Percentiles rank a stretch among this genome's conserved stretches.
Evolutionary conservation across 352 stramenopile species (phyloP).

Genomic region (Sclerospora graminicola): DNA sequence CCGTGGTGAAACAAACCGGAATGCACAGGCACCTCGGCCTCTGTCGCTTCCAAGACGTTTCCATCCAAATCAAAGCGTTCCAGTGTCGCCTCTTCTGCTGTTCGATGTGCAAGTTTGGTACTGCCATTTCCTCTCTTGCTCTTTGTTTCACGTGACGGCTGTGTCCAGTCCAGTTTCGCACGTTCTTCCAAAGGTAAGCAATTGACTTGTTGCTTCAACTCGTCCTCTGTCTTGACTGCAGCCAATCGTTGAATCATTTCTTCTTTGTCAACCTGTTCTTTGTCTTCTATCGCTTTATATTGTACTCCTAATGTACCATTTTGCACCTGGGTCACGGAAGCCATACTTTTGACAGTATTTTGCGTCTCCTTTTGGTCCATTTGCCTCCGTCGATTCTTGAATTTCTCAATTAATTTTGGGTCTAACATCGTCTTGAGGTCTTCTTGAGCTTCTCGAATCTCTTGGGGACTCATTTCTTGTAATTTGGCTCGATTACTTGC

Average conservation of each 20-base stretch:
- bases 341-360: not conserved
- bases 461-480: slow-evolving; percentile 46
- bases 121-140: slow-evolving; percentile 1
- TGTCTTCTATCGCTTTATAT: not conserved
- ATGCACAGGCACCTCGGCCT: slow-evolving; percentile 23
- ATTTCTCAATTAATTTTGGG: slow-evolving; percentile 49
- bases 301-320: slow-evolving; percentile 4
- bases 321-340: not conserved
- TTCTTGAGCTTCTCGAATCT: slow-evolving; percentile 66
- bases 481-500: slow-evolving; percentile 43
- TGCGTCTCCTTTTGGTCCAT: slow-evolving; percentile 1
- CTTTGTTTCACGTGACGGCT: slow-evolving; percentile 10
- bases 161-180: slow-evolving; percentile 73
- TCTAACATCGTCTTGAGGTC: slow-evolving; percentile 52
- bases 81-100: slow-evolving; percentile 20
- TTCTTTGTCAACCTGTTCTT: slow-evolving; percentile 10
- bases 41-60: slow-evolving; percentile 13
- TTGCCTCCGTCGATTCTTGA: slow-evolving; percentile 30
- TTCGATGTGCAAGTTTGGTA: slow-evolving; percentile 6
- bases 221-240: slow-evolving; percentile 51
- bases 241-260: slow-evolving; percentile 30
- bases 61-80: slow-evolving; percentile 71
- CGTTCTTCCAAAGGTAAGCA: slow-evolving; percentile 53
- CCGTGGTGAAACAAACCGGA: slow-evolving; percentile 77
- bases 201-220: slow-evolving; percentile 34